A percentile compares a stretch with the other conserved stretches of the same genome.
Conservation (phyloP, 768 basidiomycete species). For the Phylloporus rhodoxanthus region DNA sequence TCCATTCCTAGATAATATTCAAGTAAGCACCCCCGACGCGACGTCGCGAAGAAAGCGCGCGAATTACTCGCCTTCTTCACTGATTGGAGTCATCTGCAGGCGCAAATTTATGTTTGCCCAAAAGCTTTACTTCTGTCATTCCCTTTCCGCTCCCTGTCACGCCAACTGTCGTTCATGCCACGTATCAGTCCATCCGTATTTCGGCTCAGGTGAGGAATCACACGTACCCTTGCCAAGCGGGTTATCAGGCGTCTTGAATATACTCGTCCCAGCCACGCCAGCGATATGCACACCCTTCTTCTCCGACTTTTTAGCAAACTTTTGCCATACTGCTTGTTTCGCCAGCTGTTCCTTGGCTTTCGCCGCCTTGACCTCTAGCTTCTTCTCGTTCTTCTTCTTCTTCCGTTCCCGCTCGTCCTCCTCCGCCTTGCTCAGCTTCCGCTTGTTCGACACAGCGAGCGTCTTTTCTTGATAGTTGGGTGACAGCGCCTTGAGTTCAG, state of each 20-base stretch:
- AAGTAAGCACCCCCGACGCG: slow-evolving; percentile 13
- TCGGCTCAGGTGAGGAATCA: slow-evolving; percentile 16
- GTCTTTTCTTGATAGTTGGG: slow-evolving; percentile 45
- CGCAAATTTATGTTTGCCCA: slow-evolving; percentile 73
- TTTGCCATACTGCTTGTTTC: slow-evolving; percentile 88
- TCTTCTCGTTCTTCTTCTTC: slow-evolving; percentile 96
- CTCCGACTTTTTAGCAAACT: slow-evolving; percentile 91
- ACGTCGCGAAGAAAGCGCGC: background rate
- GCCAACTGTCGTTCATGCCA: slow-evolving; percentile 51
- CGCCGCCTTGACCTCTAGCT: slow-evolving; percentile 71
- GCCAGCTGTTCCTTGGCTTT: slow-evolving; percentile 84
- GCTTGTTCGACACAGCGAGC: slow-evolving; percentile 48
- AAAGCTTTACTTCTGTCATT: slow-evolving; percentile 70
- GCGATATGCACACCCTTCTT: slow-evolving; percentile 91
- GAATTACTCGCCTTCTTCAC: slow-evolving; percentile 12
- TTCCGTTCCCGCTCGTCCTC: slow-evolving; percentile 85
- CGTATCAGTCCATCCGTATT: slow-evolving; percentile 10
- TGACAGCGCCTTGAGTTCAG: slow-evolving; percentile 67
- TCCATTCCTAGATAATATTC: slow-evolving; percentile 7
- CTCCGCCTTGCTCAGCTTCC: slow-evolving; percentile 72
- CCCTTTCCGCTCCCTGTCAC: slow-evolving; percentile 87
- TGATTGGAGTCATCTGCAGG: slow-evolving; percentile 39
- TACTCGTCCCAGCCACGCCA: slow-evolving; percentile 81
- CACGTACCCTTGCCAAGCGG: slow-evolving; percentile 74
- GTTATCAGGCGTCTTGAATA: slow-evolving; percentile 93